phyloP scores from a whole-genome alignment of 139 green algal species.

The Deuterostichococcus epilithicus region DNA sequence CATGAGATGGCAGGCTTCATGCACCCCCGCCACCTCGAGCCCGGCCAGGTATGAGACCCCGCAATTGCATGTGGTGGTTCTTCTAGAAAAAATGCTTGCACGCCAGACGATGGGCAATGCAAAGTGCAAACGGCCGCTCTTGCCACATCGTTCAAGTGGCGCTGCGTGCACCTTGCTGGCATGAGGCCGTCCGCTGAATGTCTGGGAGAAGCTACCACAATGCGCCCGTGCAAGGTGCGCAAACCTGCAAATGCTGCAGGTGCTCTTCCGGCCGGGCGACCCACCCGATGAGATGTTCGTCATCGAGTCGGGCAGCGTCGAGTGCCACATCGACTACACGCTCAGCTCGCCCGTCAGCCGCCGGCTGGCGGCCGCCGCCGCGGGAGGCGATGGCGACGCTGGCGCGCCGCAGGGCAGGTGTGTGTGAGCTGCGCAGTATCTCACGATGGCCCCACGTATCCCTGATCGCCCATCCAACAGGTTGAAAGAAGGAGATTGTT shows the following conservation, averaged over 20 bases:
- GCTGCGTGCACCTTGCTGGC: no score
- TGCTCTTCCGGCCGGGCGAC: conserved; percentile 40
- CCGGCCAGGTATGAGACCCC: no score
- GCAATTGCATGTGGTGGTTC: no score
- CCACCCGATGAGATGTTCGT: conserved; percentile 38
- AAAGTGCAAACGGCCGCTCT: not conserved
- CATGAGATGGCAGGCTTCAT: not conserved
- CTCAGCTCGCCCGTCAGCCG: not conserved
- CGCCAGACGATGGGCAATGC: not conserved
- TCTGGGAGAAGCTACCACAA: no score
- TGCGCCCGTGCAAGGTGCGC: not conserved
- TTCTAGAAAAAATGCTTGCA: no score
- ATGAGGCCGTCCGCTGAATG: no score
- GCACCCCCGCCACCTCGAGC: not conserved
- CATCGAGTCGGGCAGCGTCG: conserved; percentile 31
- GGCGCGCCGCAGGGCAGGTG: not conserved
- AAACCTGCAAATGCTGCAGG: conserved; percentile 4
- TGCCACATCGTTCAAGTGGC: no score
- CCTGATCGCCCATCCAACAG: not conserved
- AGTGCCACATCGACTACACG: conserved; percentile 11
- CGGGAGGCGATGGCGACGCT: not conserved
- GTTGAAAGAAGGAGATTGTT: not conserved
- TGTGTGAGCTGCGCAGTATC: not conserved
- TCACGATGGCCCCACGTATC: not conserved
- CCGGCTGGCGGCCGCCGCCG: not conserved